Evolutionary conservation across 225 moss, liverwort and hornwort species (phyloP).

Genomic region (Neckera pumila): DNA sequence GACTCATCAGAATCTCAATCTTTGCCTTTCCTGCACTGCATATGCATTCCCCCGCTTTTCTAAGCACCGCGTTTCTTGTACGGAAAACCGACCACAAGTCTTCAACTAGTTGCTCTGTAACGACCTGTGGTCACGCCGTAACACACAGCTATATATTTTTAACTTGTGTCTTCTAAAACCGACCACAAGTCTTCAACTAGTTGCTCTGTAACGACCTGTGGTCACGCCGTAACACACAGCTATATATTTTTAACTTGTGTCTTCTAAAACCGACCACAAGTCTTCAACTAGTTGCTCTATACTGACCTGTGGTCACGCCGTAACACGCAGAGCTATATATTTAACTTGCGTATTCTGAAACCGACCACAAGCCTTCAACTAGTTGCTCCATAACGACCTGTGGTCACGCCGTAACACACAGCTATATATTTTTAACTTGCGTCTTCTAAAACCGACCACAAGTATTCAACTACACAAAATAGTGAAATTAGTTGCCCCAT

Average conservation of each 20-base stretch:
- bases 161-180: too few relatives aligned
- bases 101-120: background rate
- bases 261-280: too few relatives aligned
- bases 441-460: too few relatives aligned
- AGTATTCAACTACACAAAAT: too few relatives aligned
- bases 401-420: background rate
- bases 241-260: too few relatives aligned
- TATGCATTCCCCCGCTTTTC: background rate
- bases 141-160: too few relatives aligned
- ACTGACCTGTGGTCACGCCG: background rate
- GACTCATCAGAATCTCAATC: background rate
- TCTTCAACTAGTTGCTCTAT: background rate
- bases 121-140: background rate
- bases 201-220: background rate
- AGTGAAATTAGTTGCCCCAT: background rate
- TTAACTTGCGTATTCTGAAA: too few relatives aligned
- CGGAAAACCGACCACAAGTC: background rate
- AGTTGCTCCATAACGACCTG: background rate
- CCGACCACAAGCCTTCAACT: background rate
- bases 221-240: background rate
- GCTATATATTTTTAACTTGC: too few relatives aligned
- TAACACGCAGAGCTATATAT: background rate
- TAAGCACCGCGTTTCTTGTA: background rate
- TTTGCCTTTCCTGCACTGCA: background rate
- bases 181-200: background rate